Percentiles rank a stretch among this genome's conserved stretches.
Conservation (phyloP, 306 rosid species). For the Vicia villosa region DNA sequence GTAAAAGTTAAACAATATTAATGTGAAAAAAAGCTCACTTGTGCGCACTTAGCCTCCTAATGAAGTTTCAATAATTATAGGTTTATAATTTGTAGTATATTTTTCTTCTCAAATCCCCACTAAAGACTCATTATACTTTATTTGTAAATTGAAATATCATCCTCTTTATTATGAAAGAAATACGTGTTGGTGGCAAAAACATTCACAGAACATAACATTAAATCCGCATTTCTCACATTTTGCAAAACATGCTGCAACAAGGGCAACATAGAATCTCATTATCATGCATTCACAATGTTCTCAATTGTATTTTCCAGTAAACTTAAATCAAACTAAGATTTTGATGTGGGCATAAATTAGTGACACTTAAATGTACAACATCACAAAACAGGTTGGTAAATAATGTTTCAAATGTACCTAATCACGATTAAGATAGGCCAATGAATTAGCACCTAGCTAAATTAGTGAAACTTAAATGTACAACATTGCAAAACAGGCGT, state of each 20-base stretch:
- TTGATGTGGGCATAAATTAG: neutral
- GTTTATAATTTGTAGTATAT: too few relatives aligned
- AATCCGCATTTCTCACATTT: neutral
- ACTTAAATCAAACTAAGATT: neutral
- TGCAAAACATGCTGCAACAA: constrained; percentile 6
- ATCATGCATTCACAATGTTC: neutral
- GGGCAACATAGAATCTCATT: neutral
- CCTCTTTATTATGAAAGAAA: neutral
- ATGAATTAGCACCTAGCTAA: too few relatives aligned
- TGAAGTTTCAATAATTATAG: too few relatives aligned
- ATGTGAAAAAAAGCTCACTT: too few relatives aligned
- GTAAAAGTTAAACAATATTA: too few relatives aligned
- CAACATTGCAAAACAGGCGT: too few relatives aligned
- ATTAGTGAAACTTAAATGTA: too few relatives aligned
- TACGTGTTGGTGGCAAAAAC: neutral
- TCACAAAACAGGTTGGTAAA: neutral
- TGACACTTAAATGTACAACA: neutral
- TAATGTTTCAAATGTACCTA: neutral
- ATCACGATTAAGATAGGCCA: neutral
- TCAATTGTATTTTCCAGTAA: neutral
- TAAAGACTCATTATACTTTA: neutral
- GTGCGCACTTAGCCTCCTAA: too few relatives aligned
- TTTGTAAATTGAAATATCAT: neutral
- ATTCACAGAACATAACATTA: neutral
- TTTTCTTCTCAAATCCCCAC: neutral